Percentiles rank a stretch among this genome's conserved stretches.
These are phyloP conservation scores for Globomyces pollinis-pini DNA, from an alignment of 192 early-diverging fungal species.

Conservation along the genomic window DNA sequence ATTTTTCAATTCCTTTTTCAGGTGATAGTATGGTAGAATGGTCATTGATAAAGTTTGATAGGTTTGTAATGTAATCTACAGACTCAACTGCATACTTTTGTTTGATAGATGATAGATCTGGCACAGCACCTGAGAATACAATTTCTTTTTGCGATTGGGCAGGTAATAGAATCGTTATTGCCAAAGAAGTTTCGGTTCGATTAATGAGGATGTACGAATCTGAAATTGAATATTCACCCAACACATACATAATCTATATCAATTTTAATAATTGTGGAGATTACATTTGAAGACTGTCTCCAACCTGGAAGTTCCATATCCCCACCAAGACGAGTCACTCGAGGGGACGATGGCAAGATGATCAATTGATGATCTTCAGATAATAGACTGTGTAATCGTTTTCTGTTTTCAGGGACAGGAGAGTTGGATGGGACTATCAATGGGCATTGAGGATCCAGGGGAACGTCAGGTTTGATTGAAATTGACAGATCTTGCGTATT, in stretches of 20 bases:
- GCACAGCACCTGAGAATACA: constrained; percentile 9
- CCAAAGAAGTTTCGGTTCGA: background rate
- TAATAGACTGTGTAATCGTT: background rate
- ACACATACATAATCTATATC: constrained; percentile 10
- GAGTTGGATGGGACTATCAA: background rate
- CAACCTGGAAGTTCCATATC: constrained; percentile 32
- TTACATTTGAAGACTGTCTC: constrained; percentile 26
- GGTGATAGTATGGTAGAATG: background rate
- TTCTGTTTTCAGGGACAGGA: background rate
- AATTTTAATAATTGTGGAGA: constrained; percentile 14
- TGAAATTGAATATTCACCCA: constrained; percentile 22
- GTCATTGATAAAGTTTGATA: background rate
- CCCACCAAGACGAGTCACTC: constrained; percentile 17
- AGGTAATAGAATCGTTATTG: background rate
- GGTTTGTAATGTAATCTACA: background rate
- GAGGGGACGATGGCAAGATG: constrained; percentile 24
- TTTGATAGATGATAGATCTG: constrained; percentile 11
- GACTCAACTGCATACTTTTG: background rate
- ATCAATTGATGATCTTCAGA: constrained; percentile 7
- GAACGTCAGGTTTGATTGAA: no score
- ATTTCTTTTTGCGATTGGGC: background rate
- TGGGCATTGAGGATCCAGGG: no score
- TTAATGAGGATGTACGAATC: constrained; percentile 23
- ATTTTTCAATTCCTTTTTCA: no score
- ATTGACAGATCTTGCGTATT: no score